These are phyloP conservation scores for Pseudocercospora fijiensis DNA, from an alignment of 2,329 filamentous ascomycete genomes.

Conservation along the genomic window DNA sequence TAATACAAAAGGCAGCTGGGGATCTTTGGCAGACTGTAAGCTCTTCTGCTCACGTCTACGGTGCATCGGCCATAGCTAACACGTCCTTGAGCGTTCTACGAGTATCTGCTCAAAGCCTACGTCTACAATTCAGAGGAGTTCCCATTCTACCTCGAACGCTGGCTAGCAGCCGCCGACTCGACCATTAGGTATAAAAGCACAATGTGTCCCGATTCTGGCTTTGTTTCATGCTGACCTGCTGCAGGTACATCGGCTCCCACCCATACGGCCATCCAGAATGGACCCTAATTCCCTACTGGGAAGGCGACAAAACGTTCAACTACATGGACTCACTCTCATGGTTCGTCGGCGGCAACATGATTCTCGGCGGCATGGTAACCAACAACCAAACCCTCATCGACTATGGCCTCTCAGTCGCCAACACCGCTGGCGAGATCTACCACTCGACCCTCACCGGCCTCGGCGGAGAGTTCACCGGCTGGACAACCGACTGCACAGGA, in stretches of 20 bases:
- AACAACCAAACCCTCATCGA: constrained; percentile 32
- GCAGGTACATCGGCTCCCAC: constrained; percentile 30
- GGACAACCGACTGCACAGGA: constrained; percentile 26
- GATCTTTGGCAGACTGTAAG: constrained; percentile 32
- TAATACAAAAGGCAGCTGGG: constrained; percentile 36
- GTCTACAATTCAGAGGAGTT: constrained; percentile 35
- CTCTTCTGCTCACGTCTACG: too few species aligned
- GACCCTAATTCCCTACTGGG: constrained; percentile 34
- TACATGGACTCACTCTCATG: constrained; percentile 35
- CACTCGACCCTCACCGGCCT: constrained; percentile 30
- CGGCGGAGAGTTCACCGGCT: constrained; percentile 34
- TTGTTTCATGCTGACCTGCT: neutral
- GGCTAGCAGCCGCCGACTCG: constrained; percentile 34
- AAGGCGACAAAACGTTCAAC: constrained; percentile 23
- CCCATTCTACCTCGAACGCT: constrained; percentile 33
- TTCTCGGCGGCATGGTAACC: constrained; percentile 36
- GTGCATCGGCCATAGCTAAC: too few species aligned
- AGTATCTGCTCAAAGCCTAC: constrained; percentile 40
- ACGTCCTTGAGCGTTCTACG: constrained; percentile 32
- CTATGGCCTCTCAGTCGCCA: constrained; percentile 35
- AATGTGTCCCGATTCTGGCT: neutral
- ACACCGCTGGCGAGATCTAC: constrained; percentile 30
- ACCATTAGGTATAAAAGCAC: constrained; percentile 34
- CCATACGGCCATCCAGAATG: constrained; percentile 36
- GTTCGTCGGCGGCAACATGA: constrained; percentile 39